Conservation (phyloP, 2,329 filamentous ascomycete species). For the Colletotrichum tanaceti region DNA sequence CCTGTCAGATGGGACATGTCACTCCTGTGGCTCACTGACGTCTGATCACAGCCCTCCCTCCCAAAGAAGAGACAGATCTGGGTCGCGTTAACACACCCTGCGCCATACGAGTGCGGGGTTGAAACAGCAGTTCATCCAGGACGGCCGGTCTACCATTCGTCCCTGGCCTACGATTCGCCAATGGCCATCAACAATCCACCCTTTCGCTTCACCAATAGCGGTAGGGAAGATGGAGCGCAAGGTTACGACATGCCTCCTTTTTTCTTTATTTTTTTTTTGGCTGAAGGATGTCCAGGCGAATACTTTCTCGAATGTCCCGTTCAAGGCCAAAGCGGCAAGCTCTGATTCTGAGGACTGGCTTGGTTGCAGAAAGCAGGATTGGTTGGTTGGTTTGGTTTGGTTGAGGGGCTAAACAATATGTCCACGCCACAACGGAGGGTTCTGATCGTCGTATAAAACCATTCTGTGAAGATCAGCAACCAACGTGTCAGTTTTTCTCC, state of each 20-base stretch:
- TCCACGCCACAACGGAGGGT: conserved; percentile 8
- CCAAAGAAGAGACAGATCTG: not conserved
- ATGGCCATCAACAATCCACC: not conserved
- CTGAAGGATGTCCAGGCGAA: not conserved
- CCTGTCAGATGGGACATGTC: conserved; percentile 1
- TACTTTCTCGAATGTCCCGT: too few relatives aligned
- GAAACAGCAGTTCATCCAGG: conserved; percentile 29
- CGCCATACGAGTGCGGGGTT: conserved; percentile 35
- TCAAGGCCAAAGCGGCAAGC: not conserved
- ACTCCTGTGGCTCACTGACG: not conserved
- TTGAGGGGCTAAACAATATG: conserved; percentile 1
- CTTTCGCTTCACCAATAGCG: not conserved
- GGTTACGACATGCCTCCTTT: not conserved
- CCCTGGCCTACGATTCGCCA: conserved; percentile 5
- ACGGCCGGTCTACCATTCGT: conserved; percentile 5
- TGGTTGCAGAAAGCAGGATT: not conserved
- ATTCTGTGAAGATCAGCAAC: conserved; percentile 24
- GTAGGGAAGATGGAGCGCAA: not conserved
- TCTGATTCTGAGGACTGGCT: not conserved
- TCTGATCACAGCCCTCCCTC: not conserved
- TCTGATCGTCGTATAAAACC: conserved; percentile 26
- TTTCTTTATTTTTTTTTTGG: too few relatives aligned
- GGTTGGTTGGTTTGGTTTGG: conserved; percentile 6
- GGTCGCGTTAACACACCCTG: conserved; percentile 1
- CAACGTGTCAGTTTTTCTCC: conserved; percentile 23